phyloP scores from a whole-genome alignment of 768 basidiomycete genomes.

The Auriscalpium orientale region DNA sequence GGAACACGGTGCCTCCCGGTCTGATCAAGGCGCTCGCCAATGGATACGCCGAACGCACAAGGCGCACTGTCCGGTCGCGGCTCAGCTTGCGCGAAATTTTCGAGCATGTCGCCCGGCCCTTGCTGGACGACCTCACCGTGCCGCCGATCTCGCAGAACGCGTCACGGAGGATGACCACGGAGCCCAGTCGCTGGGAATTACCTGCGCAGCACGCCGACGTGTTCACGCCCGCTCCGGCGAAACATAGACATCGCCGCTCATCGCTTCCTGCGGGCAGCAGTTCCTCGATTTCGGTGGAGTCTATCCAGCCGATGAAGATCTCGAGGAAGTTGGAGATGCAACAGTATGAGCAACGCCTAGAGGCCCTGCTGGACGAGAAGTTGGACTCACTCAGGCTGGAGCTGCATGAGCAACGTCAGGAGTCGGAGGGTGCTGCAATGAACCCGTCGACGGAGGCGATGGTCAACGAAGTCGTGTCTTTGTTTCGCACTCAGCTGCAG shows the following conservation, averaged over 20 bases:
- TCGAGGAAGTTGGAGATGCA: constrained; percentile 50
- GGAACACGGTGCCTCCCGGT: constrained; percentile 78
- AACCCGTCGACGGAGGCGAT: constrained; percentile 48
- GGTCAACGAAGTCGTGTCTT: constrained; percentile 56
- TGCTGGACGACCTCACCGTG: constrained; percentile 70
- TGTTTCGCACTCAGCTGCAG: constrained; percentile 62
- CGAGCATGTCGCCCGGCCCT: constrained; percentile 59
- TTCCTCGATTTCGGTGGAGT: constrained; percentile 38
- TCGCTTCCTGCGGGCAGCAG: constrained; percentile 35
- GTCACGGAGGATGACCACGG: constrained; percentile 51
- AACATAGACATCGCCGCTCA: constrained; percentile 20
- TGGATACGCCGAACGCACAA: constrained; percentile 53
- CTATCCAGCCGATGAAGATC: constrained; percentile 41
- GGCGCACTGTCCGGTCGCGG: constrained; percentile 67
- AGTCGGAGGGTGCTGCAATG: constrained; percentile 17
- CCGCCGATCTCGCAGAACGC: constrained; percentile 59
- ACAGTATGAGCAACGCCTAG: constrained; percentile 53
- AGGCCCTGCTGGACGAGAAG: constrained; percentile 63
- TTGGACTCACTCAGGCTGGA: constrained; percentile 43
- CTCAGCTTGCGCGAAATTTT: constrained; percentile 68
- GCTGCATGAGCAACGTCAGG: constrained; percentile 19
- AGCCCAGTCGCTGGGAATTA: constrained; percentile 38
- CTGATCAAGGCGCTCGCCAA: constrained; percentile 74
- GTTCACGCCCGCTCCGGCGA: constrained; percentile 29
- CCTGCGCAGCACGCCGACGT: constrained; percentile 28